Percentiles rank a stretch among this genome's conserved stretches.
phyloP scores from a whole-genome alignment of 1,284 basidiomycete genomes.

The Naganishia albida region DNA sequence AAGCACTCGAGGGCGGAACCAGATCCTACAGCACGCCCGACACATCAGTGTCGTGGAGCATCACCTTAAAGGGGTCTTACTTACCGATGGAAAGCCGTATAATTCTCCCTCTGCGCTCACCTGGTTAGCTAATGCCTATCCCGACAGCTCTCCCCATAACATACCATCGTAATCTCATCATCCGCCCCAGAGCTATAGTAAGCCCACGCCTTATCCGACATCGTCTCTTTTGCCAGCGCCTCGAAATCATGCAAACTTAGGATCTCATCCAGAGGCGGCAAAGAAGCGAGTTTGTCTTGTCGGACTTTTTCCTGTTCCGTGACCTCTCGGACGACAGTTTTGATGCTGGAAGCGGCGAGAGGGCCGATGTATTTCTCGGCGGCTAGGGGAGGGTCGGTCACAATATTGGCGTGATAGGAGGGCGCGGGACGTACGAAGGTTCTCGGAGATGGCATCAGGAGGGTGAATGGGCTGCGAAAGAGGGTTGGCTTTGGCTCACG shows the following conservation, averaged over 20 bases:
- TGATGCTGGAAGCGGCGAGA: slow-evolving; percentile 66
- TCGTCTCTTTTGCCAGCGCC: slow-evolving; percentile 70
- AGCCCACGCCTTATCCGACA: slow-evolving; percentile 81
- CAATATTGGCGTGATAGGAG: background rate
- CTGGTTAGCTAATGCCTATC: slow-evolving; percentile 39
- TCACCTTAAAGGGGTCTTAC: slow-evolving; percentile 25
- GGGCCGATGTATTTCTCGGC: slow-evolving; percentile 59
- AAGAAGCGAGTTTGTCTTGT: slow-evolving; percentile 43
- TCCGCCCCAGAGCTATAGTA: slow-evolving; percentile 86
- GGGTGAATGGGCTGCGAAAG: slow-evolving; percentile 69
- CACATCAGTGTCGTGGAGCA: slow-evolving; percentile 21
- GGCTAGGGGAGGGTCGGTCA: slow-evolving; percentile 33
- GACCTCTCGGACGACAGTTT: slow-evolving; percentile 53
- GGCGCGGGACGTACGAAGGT: slow-evolving; percentile 60
- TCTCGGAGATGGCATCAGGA: slow-evolving; percentile 78
- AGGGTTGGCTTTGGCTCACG: background rate
- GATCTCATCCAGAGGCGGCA: slow-evolving; percentile 64
- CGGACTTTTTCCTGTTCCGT: slow-evolving; percentile 55
- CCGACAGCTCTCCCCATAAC: slow-evolving; percentile 6
- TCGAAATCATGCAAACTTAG: slow-evolving; percentile 91
- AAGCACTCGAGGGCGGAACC: slow-evolving; percentile 88
- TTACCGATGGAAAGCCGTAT: slow-evolving; percentile 77
- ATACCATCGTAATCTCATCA: slow-evolving; percentile 74
- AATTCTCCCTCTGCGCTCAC: slow-evolving; percentile 72
- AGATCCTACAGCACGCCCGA: slow-evolving; percentile 61